Evolutionary conservation across 352 stramenopile genomes (phyloP), one percentile per base, ranked within the genome.

Genomic region (Phytophthora chlamydospora): DNA sequence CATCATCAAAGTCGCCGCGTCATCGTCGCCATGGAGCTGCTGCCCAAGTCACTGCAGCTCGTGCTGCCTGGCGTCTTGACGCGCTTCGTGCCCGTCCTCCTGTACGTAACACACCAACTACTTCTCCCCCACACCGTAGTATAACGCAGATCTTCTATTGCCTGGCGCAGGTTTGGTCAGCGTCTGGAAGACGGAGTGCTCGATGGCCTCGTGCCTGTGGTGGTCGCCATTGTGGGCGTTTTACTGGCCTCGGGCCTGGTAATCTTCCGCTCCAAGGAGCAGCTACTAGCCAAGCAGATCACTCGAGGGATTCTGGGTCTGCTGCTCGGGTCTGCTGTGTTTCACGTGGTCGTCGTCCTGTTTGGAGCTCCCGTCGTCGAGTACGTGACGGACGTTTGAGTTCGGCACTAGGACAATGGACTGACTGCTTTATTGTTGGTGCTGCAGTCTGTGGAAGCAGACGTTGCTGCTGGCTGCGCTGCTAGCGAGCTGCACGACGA

Each of bases 291-390:
- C 2, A 49, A 40, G 21, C 62, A 71, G 42, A 21, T 68, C n/a
- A 11, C 17, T 16, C 31, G 52, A n/a, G 76, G 71, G 32, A 17
- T 68, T 35, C 0, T 71, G 19, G 76, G 74, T 13, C 60, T 91
- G 0, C 14, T 62, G 6, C 31, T 82, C 9, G 80, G 83, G 35
- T 66, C 74, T 2, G 52, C 39, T 11, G 33, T 78, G 24, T 88
- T 88, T 64, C 78, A 95, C 57, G 64, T 83, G 19, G 50, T 71
- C 19, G 71, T 93, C 61, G 64, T 93, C 19, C 64, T 93, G 46
- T 95, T 95, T 45, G 87, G 87, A 31, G 87, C 87, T 7, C 81
- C 87, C 0, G 47, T 95, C 24, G 40, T 78, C 21, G 66, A 85
- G 86, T 95, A 65, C 14, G 76, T 58, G 24, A 29, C 4, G 1